Percentiles rank a stretch among this genome's conserved stretches.
These are phyloP conservation scores for Brachypodium distachyon DNA, from an alignment of 202 grass and related monocot species.

Conservation along the genomic window DNA sequence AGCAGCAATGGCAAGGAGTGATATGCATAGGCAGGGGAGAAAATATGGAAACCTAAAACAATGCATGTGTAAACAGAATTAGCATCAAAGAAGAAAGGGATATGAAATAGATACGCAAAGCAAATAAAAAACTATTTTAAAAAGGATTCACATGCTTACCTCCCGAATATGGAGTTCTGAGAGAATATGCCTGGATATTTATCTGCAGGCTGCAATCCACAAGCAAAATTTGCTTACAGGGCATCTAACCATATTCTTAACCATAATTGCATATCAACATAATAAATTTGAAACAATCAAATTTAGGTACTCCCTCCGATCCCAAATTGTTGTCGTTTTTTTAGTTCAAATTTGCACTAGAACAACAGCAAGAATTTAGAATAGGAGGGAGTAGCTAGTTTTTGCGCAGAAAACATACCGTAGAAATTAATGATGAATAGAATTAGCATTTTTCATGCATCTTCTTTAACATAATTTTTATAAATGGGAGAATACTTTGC, in stretches of 20 bases:
- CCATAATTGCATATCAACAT: neutral
- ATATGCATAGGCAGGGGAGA: constrained; percentile 69
- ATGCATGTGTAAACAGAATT: constrained; percentile 7
- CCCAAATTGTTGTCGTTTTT: no score
- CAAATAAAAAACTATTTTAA: no score
- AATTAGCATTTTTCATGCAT: neutral
- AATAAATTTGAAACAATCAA: constrained; percentile 1
- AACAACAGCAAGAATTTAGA: no score
- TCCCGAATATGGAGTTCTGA: constrained; percentile 71
- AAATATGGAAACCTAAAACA: constrained; percentile 74
- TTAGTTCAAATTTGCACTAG: no score
- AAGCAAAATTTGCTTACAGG: constrained; percentile 3
- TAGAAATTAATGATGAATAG: neutral
- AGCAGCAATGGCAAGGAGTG: constrained; percentile 41
- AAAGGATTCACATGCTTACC: no score
- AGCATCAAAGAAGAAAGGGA: constrained; percentile 6
- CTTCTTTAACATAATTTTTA: neutral
- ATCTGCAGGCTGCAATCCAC: constrained; percentile 55
- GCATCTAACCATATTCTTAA: neutral
- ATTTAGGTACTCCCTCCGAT: no score
- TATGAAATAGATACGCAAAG: neutral
- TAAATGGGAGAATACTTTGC: neutral
- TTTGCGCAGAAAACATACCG: no score
- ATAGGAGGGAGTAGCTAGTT: neutral
- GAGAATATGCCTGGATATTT: constrained; percentile 80